Conservation (phyloP, 139 green algal species). For the Ulvella scutata region DNA sequence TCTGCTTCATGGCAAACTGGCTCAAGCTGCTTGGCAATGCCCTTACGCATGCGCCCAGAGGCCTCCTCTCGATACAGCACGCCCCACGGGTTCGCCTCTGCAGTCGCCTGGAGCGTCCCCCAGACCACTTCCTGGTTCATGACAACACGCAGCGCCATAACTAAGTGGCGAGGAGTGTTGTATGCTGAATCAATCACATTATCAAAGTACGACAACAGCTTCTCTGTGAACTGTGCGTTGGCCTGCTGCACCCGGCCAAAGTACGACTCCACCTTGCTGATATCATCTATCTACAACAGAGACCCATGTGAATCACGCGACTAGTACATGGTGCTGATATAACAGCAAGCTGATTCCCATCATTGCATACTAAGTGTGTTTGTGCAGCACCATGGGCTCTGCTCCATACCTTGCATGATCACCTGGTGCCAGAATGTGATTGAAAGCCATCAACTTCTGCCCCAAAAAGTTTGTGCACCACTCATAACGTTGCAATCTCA, state of each 20-base stretch:
- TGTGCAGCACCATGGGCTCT: too few species aligned
- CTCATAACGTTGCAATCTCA: too few species aligned
- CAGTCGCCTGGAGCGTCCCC: neutral
- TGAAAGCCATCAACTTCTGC: too few species aligned
- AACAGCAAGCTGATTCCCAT: too few species aligned
- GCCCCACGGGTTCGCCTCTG: neutral
- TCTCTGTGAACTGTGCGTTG: neutral
- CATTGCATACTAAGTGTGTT: too few species aligned
- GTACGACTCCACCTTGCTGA: neutral
- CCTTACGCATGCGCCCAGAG: neutral
- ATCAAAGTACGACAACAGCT: neutral
- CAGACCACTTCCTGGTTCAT: neutral
- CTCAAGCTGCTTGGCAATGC: neutral
- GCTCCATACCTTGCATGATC: too few species aligned
- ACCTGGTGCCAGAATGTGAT: too few species aligned
- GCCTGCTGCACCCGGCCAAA: neutral
- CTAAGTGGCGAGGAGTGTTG: neutral
- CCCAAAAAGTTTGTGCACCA: too few species aligned
- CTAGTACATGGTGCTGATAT: too few species aligned
- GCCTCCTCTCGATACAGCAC: neutral
- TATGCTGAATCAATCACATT: neutral
- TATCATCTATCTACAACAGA: neutral
- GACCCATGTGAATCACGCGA: too few species aligned
- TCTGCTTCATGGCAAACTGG: neutral
- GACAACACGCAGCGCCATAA: neutral